phyloP scores from a whole-genome alignment of 768 basidiomycete species.

The Agaricus blazei region DNA sequence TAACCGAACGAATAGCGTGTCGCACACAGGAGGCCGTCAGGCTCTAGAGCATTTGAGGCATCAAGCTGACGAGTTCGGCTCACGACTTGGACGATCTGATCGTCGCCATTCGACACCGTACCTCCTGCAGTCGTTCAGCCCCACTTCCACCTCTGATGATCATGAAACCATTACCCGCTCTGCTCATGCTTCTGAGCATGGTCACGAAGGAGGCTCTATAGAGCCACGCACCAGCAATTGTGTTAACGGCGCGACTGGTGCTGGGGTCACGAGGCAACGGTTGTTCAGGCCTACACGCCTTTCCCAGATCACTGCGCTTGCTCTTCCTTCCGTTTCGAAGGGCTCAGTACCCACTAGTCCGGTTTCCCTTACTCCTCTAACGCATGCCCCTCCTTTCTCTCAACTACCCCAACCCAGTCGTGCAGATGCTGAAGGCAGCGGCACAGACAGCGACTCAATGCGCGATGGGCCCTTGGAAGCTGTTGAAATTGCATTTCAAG shows the following conservation, averaged over 20 bases:
- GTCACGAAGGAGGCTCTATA: background rate
- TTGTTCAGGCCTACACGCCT: conserved; percentile 5
- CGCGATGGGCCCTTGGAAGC: conserved; percentile 1
- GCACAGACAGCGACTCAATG: conserved; percentile 13
- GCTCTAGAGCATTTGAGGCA: conserved; percentile 1
- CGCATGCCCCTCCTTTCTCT: background rate
- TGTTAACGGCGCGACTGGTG: background rate
- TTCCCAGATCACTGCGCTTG: conserved; percentile 3
- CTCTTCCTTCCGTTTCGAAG: background rate
- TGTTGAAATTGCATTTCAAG: conserved; percentile 5
- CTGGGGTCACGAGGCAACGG: background rate
- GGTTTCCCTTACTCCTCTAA: background rate
- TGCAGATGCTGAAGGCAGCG: conserved; percentile 9
- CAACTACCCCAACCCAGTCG: background rate
- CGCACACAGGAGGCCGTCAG: conserved; percentile 17
- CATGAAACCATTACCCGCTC: background rate
- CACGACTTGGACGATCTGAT: background rate
- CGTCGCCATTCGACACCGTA: conserved; percentile 7
- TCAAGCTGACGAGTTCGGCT: conserved; percentile 3
- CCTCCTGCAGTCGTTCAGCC: background rate
- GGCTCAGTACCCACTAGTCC: background rate
- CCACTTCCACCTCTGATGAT: background rate
- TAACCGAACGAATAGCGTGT: conserved; percentile 45
- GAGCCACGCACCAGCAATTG: background rate
- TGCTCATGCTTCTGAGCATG: conserved; percentile 7